These are phyloP conservation scores for Ascobolus immersus DNA, from an alignment of 495 filamentous ascomycete genomes.

Conservation along the genomic window DNA sequence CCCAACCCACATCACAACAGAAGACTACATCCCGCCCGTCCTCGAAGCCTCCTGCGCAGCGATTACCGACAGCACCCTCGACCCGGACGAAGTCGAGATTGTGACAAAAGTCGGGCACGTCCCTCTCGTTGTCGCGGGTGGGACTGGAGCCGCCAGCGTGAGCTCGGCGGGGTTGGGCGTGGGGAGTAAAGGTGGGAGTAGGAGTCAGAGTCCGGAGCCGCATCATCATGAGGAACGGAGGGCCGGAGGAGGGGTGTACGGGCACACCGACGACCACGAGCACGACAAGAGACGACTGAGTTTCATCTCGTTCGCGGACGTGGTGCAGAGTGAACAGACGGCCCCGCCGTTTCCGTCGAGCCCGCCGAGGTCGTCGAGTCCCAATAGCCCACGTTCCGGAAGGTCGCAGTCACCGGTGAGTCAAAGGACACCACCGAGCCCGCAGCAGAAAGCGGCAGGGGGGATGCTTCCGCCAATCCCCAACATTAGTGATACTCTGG, in stretches of 20 bases:
- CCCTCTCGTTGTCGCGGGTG: too few species aligned
- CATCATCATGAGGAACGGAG: too few species aligned
- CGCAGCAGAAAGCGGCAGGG: slow-evolving; percentile 16
- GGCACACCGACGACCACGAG: too few species aligned
- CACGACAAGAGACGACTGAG: slow-evolving; percentile 59
- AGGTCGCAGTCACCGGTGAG: slow-evolving; percentile 11
- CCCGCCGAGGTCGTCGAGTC: background rate
- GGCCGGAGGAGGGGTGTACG: too few species aligned
- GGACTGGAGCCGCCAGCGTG: too few species aligned
- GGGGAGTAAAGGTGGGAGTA: too few species aligned
- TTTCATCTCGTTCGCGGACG: slow-evolving; percentile 87
- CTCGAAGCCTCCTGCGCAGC: slow-evolving; percentile 70
- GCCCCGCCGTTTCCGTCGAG: slow-evolving; percentile 19
- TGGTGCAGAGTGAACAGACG: slow-evolving; percentile 68
- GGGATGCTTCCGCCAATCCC: slow-evolving; percentile 23
- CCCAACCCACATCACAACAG: slow-evolving; percentile 66
- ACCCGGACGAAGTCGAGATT: slow-evolving; percentile 68
- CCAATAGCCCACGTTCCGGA: slow-evolving; percentile 18
- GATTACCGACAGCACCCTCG: slow-evolving; percentile 53
- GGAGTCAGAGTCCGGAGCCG: slow-evolving; percentile 3
- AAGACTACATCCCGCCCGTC: slow-evolving; percentile 77
- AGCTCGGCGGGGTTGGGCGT: too few species aligned
- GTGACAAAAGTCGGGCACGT: too few species aligned
- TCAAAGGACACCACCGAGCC: slow-evolving; percentile 13
- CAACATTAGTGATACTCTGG: background rate